Evolutionary conservation across 805 yeast genomes (phyloP).

Genomic region (Starmerella kuoi): DNA sequence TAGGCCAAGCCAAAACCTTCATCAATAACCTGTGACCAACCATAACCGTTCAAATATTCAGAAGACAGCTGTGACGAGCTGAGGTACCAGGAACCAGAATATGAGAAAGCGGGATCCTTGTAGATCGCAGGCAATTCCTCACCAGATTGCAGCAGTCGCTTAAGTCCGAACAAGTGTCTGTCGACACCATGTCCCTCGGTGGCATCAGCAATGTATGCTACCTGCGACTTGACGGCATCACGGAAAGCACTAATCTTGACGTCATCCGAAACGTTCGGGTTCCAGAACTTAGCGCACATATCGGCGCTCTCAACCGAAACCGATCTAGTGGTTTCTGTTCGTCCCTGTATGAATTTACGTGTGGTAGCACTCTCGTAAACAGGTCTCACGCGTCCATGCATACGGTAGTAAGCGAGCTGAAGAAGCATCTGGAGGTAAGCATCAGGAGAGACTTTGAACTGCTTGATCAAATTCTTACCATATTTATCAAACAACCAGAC

Average conservation of each 20-base stretch:
- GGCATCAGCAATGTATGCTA: conserved; percentile 60
- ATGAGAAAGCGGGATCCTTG: conserved; percentile 60
- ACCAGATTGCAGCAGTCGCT: conserved; percentile 50
- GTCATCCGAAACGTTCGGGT: conserved; percentile 37
- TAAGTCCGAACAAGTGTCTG: conserved; percentile 84
- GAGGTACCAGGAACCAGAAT: conserved; percentile 73
- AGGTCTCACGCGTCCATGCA: conserved; percentile 68
- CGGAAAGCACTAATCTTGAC: conserved; percentile 59
- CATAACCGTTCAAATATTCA: conserved; percentile 78
- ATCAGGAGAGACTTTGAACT: conserved; percentile 80
- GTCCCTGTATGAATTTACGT: conserved; percentile 72
- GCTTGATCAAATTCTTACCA: conserved; percentile 78
- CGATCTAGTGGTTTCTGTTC: conserved; percentile 87
- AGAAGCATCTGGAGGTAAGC: conserved; percentile 83
- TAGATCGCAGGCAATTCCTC: conserved; percentile 54
- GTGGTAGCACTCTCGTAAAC: conserved; percentile 96
- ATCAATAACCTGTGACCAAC: conserved; percentile 90
- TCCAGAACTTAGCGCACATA: conserved; percentile 66
- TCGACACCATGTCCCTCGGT: conserved; percentile 82
- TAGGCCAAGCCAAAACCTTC: conserved; percentile 91
- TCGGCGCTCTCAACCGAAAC: conserved; percentile 59
- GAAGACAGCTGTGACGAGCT: conserved; percentile 85
- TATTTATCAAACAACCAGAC: conserved; percentile 72
- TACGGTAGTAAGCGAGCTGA: conserved; percentile 80
- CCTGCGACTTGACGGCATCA: conserved; percentile 62